Evolutionary conservation across 108 stramenopile genomes (phyloP), one percentile per base, ranked within the genome.

Genomic region (Epipyxis sp.): DNA sequence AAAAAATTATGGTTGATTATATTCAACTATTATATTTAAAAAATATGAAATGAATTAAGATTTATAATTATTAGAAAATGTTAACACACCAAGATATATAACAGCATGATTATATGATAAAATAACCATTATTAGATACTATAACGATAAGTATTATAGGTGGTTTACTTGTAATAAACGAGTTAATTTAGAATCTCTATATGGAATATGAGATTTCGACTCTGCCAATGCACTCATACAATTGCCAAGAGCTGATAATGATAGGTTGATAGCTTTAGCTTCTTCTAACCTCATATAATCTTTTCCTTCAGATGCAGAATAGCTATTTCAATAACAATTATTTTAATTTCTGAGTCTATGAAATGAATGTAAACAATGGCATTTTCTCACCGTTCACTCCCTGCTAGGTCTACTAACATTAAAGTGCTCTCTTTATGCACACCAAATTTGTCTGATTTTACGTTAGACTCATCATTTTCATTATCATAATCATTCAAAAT

Each of bases 191-290:
- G 74, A 59, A 78, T 85, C 84, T 2, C 84, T 79, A 59, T 81
- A 85, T 16, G 84, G 84, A 25, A 85, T 69, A 59, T 85, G 84
- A 27, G 61, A 34, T 44, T 43, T 76, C 27, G 45, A 6, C 42
- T 79, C 81, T 0, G 85, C 85, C 40, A 86, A 79, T 25, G 85
- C 83, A n/a, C 76, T 40, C 41, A 86, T 76, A 71, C 76, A 80
- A 57, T 84, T 86, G 40, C 83, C 83, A 41, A 86, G 59, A 30
- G 85, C 85, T 30, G 83, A 84, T 34, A 86, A 6, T n/a, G 78
- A 46, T 29, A 84, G 42, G 45, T 86, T 86, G 81, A 83, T 81
- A 40, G 67, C 59, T 69, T 79, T 79, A 30, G 68, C 58, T 65
- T 86, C 85, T 77, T 84, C 81, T 65, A 44, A 44, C 16, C 57